A percentile compares a stretch with the other conserved stretches of the same genome.
phyloP scores from a whole-genome alignment of 1,284 basidiomycete genomes.

The Phellinidium pouzarii region DNA sequence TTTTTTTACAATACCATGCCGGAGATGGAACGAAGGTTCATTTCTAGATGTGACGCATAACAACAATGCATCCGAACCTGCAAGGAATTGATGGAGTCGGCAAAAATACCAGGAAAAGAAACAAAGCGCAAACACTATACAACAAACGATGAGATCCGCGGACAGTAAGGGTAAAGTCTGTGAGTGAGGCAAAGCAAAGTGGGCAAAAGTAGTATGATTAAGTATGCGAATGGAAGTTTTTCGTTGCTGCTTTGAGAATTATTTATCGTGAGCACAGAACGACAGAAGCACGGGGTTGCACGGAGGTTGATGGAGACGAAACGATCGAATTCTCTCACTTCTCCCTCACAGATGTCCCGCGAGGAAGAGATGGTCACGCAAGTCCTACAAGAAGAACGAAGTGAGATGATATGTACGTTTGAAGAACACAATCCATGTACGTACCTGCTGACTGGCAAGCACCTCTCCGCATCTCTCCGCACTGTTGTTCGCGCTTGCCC shows the following conservation, averaged over 20 bases:
- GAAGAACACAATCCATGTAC: background rate
- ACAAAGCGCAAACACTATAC: background rate
- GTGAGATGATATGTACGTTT: background rate
- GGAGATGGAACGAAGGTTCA: background rate
- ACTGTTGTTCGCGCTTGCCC: slow-evolving; percentile 8
- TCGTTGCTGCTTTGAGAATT: slow-evolving; percentile 11
- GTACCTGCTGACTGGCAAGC: slow-evolving; percentile 7
- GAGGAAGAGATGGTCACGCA: slow-evolving; percentile 17
- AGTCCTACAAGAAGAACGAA: slow-evolving; percentile 8
- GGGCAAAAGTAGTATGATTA: background rate
- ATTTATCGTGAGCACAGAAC: too few species aligned
- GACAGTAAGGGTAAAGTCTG: background rate
- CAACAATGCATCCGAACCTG: background rate
- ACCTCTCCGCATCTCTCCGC: slow-evolving; percentile 8
- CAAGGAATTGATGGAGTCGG: background rate
- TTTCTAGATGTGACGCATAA: background rate
- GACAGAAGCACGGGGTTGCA: too few species aligned
- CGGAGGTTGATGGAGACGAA: background rate
- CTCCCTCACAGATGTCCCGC: slow-evolving; percentile 10
- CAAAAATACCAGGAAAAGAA: background rate
- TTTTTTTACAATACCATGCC: background rate
- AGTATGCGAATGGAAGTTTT: too few species aligned
- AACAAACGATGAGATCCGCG: background rate
- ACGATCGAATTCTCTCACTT: too few species aligned
- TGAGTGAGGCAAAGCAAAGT: background rate